Base-by-base conservation (phyloP, 495 filamentous ascomycete genomes). In the Aspergillus biplanus region DNA sequence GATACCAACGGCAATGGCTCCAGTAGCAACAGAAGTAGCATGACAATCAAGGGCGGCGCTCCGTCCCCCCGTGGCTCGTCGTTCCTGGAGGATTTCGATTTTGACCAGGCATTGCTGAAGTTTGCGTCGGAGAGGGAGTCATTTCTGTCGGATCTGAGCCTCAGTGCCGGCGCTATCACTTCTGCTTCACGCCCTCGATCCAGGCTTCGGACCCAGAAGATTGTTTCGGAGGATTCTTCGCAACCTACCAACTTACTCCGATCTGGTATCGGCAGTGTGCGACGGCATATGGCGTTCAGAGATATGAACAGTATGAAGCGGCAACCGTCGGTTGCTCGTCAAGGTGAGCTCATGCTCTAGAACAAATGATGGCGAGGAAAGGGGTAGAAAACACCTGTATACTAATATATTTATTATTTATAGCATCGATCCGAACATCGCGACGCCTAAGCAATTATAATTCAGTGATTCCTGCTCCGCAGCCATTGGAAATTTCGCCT, bases 361-460 rank as follows among this genome's bases (percentile, higher is more conserved):
- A 39, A 44, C 7, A 50, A 50, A 50, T 31, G 7, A 18, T 1
- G 52, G 18, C 5, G 15, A 27, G 21, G 12, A 6, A 7, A 53
- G n/a, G n/a, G 33, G 16, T 50, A 18, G 47, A 31, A 4, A 42
- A 42, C 3, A 11, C 9, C 31, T 0, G 11, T 13, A 13, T 49
- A 50, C 55, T 62, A 62, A 62, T 50, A 50, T 7, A 3, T 33
- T 21, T 4, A 31, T 55, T 6, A 16, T 33, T 8, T 33, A 32
- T 54, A 63, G 65, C 65, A 6, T 99, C 95, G 33, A 83, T 96
- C 65, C 87, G 94, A 62, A 97, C 92, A 3, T 90, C 93, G 31
- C 92, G 88, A 79, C 83, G 95, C 67, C 78, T 98, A 46, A 97
- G 94, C 72, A 97, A 96, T 69, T 99, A 99, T 73, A 98, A 99